A percentile compares a stretch with the other conserved stretches of the same genome.
Conservation (phyloP, 1,284 basidiomycete genomes). For the Puccinia coronata region DNA sequence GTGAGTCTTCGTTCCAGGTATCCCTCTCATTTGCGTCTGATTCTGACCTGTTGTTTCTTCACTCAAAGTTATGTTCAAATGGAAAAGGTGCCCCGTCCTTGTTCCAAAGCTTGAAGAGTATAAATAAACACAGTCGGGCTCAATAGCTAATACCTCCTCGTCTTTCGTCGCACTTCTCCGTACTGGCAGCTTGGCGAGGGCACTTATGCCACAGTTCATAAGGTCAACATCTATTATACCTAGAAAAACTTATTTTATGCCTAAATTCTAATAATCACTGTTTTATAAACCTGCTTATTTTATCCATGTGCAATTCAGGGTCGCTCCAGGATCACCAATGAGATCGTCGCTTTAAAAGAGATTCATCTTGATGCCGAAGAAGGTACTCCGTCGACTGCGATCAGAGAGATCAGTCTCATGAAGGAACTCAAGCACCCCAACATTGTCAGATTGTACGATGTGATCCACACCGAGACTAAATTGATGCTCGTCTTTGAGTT, state of each 20-base stretch:
- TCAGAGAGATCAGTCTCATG: conserved; percentile 93
- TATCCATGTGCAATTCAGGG: conserved; percentile 52
- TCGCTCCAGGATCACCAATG: conserved; percentile 74
- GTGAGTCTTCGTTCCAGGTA: conserved; percentile 14
- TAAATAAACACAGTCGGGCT: neutral
- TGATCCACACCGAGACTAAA: conserved; percentile 86
- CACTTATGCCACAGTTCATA: conserved; percentile 50
- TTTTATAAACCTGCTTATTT: no score
- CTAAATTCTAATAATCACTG: neutral
- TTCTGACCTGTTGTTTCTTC: neutral
- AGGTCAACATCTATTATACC: conserved; percentile 20
- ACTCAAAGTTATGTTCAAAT: conserved; percentile 45
- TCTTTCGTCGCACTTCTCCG: conserved; percentile 15
- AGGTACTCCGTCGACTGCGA: conserved; percentile 89
- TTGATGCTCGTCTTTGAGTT: conserved; percentile 98
- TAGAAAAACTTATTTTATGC: neutral
- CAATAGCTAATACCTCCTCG: conserved; percentile 24
- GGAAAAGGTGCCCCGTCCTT: conserved; percentile 48
- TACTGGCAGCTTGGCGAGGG: conserved; percentile 48
- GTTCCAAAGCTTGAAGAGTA: conserved; percentile 2
- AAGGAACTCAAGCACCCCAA: conserved; percentile 94
- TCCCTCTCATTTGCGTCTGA: neutral
- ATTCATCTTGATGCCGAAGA: conserved; percentile 95
- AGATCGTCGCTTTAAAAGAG: conserved; percentile 87
- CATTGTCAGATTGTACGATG: conserved; percentile 93